A percentile compares a stretch with the other conserved stretches of the same genome.
Conservation (phyloP, 768 basidiomycete species). For the Coprinopsis marcescibilis region DNA sequence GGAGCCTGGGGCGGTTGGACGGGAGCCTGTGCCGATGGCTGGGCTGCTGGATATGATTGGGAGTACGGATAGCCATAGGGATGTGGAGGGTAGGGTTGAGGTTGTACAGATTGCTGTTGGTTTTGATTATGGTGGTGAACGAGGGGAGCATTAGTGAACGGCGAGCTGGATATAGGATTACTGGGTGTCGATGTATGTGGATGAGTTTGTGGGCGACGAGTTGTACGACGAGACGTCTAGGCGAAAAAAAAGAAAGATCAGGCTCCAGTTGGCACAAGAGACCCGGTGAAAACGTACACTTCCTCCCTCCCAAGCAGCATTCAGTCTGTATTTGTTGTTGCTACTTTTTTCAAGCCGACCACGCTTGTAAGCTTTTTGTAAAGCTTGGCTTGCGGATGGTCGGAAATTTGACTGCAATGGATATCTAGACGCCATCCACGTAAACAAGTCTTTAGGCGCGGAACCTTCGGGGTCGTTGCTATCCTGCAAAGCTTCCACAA, state of each 20-base stretch:
- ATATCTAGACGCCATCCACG: slow-evolving; percentile 79
- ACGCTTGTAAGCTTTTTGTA: slow-evolving; percentile 81
- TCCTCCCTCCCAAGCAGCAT: slow-evolving; percentile 75
- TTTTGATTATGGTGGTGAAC: slow-evolving; percentile 30
- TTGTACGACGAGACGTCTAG: slow-evolving; percentile 72
- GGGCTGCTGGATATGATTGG: slow-evolving; percentile 14
- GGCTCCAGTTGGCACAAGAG: slow-evolving; percentile 3
- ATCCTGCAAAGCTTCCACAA: slow-evolving; percentile 70
- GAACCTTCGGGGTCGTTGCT: slow-evolving; percentile 67
- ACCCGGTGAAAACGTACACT: slow-evolving; percentile 44
- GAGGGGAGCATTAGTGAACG: slow-evolving; percentile 56
- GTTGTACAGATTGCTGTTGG: slow-evolving; percentile 19
- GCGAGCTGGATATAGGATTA: slow-evolving; percentile 27
- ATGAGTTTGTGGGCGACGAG: slow-evolving; percentile 71
- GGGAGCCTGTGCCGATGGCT: slow-evolving; percentile 19
- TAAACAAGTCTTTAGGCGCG: slow-evolving; percentile 77
- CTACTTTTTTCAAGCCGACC: slow-evolving; percentile 73
- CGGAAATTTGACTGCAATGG: slow-evolving; percentile 86
- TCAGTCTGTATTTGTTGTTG: slow-evolving; percentile 72
- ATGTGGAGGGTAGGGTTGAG: slow-evolving; percentile 31
- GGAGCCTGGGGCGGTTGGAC: slow-evolving; percentile 19
- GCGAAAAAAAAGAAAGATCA: slow-evolving; percentile 1
- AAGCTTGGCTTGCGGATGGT: slow-evolving; percentile 82
- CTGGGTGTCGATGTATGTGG: slow-evolving; percentile 22
- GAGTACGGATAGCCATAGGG: slow-evolving; percentile 36